Percentiles rank a stretch among this genome's conserved stretches.
These are phyloP conservation scores for Coemansia sp. DNA, from an alignment of 192 early-diverging fungal genomes.

Conservation along the genomic window DNA sequence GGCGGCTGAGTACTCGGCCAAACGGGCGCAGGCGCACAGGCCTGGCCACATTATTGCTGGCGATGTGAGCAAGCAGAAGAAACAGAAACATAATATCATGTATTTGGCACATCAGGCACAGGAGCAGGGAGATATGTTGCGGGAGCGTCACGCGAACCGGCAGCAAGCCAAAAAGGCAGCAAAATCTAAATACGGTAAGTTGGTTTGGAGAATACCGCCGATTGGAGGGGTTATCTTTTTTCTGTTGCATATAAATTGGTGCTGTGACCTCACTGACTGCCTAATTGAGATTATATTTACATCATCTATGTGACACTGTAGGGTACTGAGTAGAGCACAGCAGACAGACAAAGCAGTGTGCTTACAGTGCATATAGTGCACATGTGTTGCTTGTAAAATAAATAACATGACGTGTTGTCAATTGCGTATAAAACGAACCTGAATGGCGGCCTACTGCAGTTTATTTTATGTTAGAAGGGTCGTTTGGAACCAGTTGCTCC, in stretches of 20 bases:
- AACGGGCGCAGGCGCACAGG: constrained; percentile 20
- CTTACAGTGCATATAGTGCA: constrained; percentile 3
- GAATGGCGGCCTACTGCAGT: not conserved
- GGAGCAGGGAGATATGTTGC: constrained; percentile 61
- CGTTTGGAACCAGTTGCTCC: not conserved
- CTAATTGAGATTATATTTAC: not conserved
- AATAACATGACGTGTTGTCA: not conserved
- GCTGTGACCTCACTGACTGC: not conserved
- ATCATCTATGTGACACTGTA: not conserved
- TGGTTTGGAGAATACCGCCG: constrained; percentile 8
- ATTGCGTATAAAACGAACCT: not conserved
- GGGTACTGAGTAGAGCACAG: constrained; percentile 1
- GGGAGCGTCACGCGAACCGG: constrained; percentile 62
- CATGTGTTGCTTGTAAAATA: constrained; percentile 1
- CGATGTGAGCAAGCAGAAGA: constrained; percentile 56
- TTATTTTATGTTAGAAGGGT: not conserved
- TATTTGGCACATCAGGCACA: constrained; percentile 73
- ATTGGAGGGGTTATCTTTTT: not conserved
- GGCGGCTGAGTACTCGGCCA: constrained; percentile 21
- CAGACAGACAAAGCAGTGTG: not conserved
- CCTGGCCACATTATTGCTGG: constrained; percentile 21
- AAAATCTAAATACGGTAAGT: constrained; percentile 64
- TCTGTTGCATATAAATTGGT: not conserved
- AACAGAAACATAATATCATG: constrained; percentile 77
- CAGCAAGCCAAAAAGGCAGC: constrained; percentile 65